These are phyloP conservation scores for Penicillium alfredii DNA, from an alignment of 495 filamentous ascomycete genomes.

Conservation along the genomic window DNA sequence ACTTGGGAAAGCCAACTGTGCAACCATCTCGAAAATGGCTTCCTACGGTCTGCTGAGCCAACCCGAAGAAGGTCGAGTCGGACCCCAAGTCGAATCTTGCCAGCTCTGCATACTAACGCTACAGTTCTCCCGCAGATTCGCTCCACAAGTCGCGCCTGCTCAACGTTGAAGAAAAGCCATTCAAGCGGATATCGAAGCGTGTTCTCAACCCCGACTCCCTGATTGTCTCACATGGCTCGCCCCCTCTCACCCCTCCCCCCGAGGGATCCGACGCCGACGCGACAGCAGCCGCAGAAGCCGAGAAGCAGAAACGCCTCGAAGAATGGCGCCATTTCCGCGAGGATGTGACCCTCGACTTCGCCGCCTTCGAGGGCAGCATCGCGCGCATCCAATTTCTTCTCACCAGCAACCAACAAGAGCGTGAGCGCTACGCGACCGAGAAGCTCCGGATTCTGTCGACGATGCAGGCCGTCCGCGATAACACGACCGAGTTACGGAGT, in stretches of 20 bases:
- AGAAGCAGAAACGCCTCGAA: constrained; percentile 45
- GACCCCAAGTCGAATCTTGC: constrained; percentile 2
- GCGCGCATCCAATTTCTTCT: constrained; percentile 82
- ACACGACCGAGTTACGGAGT: constrained; percentile 60
- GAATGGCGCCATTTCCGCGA: constrained; percentile 60
- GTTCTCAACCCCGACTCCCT: constrained; percentile 61
- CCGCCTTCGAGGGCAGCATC: constrained; percentile 80
- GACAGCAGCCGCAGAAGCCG: constrained; percentile 24
- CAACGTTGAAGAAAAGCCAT: constrained; percentile 86
- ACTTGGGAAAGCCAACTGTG: too few relatives aligned
- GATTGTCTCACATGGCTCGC: constrained; percentile 44
- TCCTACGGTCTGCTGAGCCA: constrained; percentile 45
- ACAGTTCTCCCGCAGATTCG: constrained; percentile 48
- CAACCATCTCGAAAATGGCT: constrained; percentile 30
- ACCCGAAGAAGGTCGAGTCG: constrained; percentile 45
- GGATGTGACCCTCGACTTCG: constrained; percentile 85
- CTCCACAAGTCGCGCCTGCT: constrained; percentile 89
- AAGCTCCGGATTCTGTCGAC: constrained; percentile 68
- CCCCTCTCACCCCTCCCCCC: constrained; percentile 65
- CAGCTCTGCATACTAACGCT: constrained; percentile 15
- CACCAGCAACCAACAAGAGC: constrained; percentile 76
- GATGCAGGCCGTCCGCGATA: constrained; percentile 70
- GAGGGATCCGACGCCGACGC: constrained; percentile 49
- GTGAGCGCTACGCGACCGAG: constrained; percentile 77
- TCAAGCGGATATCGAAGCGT: constrained; percentile 81